A percentile compares a stretch with the other conserved stretches of the same genome.
Evolutionary conservation across 345 rosid genomes (phyloP).

Genomic region (Viola odorata): DNA sequence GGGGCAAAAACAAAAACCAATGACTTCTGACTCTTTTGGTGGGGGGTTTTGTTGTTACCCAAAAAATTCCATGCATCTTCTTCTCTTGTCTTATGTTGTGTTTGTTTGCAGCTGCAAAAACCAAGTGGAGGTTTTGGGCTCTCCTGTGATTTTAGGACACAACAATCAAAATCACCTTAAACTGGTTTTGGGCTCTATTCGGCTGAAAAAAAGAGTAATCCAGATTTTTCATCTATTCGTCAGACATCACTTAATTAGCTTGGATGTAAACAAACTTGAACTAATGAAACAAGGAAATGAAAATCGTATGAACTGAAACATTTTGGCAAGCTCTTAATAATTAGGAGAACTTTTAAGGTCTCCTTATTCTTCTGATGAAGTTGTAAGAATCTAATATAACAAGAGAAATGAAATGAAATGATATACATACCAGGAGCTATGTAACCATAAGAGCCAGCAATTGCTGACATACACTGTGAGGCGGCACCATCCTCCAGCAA

Average conservation of each 20-base stretch:
- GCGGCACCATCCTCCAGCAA: slow-evolving; percentile 65
- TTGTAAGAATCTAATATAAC: not conserved
- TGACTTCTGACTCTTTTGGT: not conserved
- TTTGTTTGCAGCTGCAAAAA: not conserved
- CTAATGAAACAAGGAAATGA: too few species aligned
- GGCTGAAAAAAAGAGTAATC: too few species aligned
- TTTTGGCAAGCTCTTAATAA: too few species aligned
- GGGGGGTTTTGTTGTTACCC: slow-evolving; percentile 8
- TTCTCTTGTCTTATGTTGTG: not conserved
- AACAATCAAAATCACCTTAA: not conserved
- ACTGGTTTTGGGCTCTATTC: too few species aligned
- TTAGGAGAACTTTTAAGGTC: too few species aligned
- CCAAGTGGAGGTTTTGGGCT: slow-evolving; percentile 8
- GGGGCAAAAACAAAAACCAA: not conserved
- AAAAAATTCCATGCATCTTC: slow-evolving; percentile 3
- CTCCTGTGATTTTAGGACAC: slow-evolving; percentile 17
- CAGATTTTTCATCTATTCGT: too few species aligned
- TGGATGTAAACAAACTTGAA: too few species aligned
- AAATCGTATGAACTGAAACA: too few species aligned
- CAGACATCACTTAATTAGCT: too few species aligned
- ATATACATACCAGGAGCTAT: slow-evolving; percentile 80
- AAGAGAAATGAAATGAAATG: not conserved
- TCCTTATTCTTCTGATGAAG: too few species aligned
- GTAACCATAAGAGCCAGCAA: slow-evolving; percentile 95
- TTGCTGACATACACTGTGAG: slow-evolving; percentile 93